These are phyloP conservation scores for Aspergillus nanangensis DNA, from an alignment of 495 filamentous ascomycete genomes.

Conservation along the genomic window DNA sequence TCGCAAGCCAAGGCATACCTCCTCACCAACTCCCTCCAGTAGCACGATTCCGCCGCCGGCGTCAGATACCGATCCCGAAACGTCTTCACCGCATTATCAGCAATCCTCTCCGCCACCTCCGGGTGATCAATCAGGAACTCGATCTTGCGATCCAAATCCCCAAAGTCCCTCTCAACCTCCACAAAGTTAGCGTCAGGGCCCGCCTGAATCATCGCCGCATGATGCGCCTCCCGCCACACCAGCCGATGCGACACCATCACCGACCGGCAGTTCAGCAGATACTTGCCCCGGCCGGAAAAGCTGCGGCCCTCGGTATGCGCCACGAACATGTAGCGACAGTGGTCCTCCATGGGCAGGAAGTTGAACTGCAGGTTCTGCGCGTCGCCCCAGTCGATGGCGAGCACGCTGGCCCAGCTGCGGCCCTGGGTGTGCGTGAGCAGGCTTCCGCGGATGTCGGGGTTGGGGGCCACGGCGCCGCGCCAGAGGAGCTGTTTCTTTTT, in stretches of 20 bases:
- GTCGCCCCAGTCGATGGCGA: conserved; percentile 44
- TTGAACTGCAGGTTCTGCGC: conserved; percentile 30
- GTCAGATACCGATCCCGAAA: conserved; percentile 59
- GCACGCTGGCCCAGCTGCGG: conserved; percentile 49
- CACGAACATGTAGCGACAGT: conserved; percentile 57
- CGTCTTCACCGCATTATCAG: conserved; percentile 47
- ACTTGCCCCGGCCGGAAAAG: conserved; percentile 57
- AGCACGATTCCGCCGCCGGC: conserved; percentile 56
- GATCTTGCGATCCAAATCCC: conserved; percentile 49
- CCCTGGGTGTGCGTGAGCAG: conserved; percentile 41
- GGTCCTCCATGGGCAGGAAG: conserved; percentile 48
- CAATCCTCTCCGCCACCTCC: conserved; percentile 47
- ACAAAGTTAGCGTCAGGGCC: conserved; percentile 59
- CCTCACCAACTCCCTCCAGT: conserved; percentile 53
- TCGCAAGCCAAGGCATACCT: conserved; percentile 41
- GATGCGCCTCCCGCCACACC: conserved; percentile 37
- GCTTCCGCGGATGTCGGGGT: conserved; percentile 34
- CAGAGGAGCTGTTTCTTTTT: conserved; percentile 67
- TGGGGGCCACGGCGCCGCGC: conserved; percentile 52
- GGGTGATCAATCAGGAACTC: conserved; percentile 46
- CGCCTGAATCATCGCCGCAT: conserved; percentile 29
- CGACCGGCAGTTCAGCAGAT: conserved; percentile 55
- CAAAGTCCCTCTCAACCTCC: conserved; percentile 50
- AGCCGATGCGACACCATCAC: conserved; percentile 49
- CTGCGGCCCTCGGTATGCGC: conserved; percentile 53